Evolutionary conservation across 768 basidiomycete species (phyloP).

Genomic region (Boletus pseudopeckii): DNA sequence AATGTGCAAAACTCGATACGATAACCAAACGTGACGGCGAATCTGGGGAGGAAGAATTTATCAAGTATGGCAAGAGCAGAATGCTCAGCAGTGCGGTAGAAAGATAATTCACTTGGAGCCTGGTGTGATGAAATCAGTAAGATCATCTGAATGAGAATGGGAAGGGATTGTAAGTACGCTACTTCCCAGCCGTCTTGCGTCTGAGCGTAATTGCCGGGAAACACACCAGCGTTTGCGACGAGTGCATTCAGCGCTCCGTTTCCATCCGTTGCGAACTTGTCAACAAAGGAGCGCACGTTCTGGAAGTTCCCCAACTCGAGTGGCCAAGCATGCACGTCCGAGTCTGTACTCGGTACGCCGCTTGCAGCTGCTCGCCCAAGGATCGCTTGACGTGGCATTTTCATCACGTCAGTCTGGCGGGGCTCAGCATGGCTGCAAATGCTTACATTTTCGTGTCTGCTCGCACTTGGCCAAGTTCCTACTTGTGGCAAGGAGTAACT

Average conservation of each 20-base stretch:
- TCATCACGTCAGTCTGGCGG: background rate
- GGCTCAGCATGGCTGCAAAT: background rate
- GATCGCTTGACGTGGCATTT: slow-evolving; percentile 9
- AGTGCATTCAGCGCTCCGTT: slow-evolving; percentile 26
- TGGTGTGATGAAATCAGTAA: slow-evolving; percentile 7
- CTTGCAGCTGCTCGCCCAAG: slow-evolving; percentile 12
- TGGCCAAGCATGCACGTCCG: slow-evolving; percentile 30
- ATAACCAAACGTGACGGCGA: slow-evolving; percentile 29
- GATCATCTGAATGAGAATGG: background rate
- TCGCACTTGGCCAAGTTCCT: slow-evolving; percentile 29
- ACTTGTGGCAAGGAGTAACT: slow-evolving; percentile 33
- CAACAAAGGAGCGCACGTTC: slow-evolving; percentile 32
- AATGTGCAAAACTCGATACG: slow-evolving; percentile 32
- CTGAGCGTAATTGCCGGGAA: slow-evolving; percentile 13
- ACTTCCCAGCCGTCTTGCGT: slow-evolving; percentile 49
- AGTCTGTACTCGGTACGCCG: background rate
- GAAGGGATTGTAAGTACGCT: slow-evolving; percentile 28
- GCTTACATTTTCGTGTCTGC: slow-evolving; percentile 17
- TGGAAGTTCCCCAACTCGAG: slow-evolving; percentile 35
- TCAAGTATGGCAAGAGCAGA: slow-evolving; percentile 33
- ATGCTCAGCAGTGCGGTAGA: slow-evolving; percentile 33
- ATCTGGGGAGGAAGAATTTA: slow-evolving; percentile 19
- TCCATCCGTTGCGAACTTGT: slow-evolving; percentile 26
- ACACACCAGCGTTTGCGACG: slow-evolving; percentile 32
- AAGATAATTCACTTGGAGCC: slow-evolving; percentile 36